phyloP scores from a whole-genome alignment of 2,329 filamentous ascomycete genomes.

The Eurotiales sp. region DNA sequence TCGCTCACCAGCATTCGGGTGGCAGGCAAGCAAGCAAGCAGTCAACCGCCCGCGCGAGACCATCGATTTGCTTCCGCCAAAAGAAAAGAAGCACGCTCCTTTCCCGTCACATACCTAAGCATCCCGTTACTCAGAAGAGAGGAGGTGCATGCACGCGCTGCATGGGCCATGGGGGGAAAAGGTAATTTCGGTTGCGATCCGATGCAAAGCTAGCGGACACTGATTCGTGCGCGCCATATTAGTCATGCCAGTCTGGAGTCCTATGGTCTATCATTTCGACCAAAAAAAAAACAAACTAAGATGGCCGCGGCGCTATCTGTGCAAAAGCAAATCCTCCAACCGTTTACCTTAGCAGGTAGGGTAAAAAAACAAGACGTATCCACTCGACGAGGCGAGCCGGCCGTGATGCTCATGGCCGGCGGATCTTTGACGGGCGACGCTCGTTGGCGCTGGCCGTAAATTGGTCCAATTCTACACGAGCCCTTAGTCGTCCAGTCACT shows the following conservation, averaged over 20 bases:
- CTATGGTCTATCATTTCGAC: too few relatives aligned
- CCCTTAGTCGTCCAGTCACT: conserved; percentile 13
- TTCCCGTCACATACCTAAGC: neutral
- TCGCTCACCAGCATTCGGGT: too few relatives aligned
- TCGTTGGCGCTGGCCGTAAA: conserved; percentile 17
- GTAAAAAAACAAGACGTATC: neutral
- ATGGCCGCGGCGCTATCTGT: neutral
- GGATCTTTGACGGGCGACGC: conserved; percentile 9
- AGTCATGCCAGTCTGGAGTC: too few relatives aligned
- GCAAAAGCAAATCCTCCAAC: neutral
- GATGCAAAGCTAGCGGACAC: conserved; percentile 7
- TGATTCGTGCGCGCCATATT: neutral
- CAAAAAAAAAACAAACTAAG: too few relatives aligned
- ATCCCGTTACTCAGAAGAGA: neutral
- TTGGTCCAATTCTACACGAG: conserved; percentile 7
- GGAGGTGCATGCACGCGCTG: neutral
- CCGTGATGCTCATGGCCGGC: conserved; percentile 13
- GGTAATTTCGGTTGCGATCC: conserved; percentile 13
- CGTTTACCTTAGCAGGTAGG: conserved; percentile 7
- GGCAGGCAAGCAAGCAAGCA: too few relatives aligned
- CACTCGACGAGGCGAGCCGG: neutral
- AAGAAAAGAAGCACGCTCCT: neutral
- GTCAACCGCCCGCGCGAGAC: too few relatives aligned
- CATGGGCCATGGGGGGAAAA: neutral
- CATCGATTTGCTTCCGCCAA: too few relatives aligned